Conservation (phyloP, 345 rosid species). For the Eucalyptus tenuipes region DNA sequence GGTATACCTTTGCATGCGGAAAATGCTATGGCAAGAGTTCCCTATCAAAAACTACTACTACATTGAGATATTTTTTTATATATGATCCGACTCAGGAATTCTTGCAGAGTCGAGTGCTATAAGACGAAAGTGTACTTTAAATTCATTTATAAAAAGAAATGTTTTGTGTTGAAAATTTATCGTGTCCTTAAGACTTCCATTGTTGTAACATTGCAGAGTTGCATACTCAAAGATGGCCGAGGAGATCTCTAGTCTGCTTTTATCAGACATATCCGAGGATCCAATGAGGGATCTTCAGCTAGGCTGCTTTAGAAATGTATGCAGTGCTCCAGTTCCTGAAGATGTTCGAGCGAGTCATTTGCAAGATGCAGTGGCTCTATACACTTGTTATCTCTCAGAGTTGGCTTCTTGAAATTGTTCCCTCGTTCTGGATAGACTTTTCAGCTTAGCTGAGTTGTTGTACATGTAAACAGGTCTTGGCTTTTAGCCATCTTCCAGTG, state of each 20-base stretch:
- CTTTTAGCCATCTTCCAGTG: background rate
- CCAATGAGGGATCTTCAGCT: constrained; percentile 52
- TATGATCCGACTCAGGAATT: background rate
- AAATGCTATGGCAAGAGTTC: background rate
- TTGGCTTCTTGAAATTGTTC: constrained; percentile 11
- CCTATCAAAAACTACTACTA: background rate
- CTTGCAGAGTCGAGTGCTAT: background rate
- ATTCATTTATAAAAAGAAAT: background rate
- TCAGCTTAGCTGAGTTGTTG: background rate
- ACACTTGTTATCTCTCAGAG: constrained; percentile 66
- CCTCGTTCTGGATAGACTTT: background rate
- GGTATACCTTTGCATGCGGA: background rate
- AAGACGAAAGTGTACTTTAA: background rate
- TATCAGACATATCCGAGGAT: constrained; percentile 30
- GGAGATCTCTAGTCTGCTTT: constrained; percentile 52
- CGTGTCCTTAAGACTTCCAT: background rate
- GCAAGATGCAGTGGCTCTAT: constrained; percentile 85
- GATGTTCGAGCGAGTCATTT: constrained; percentile 57
- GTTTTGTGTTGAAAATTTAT: background rate
- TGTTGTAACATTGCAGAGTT: constrained; percentile 30
- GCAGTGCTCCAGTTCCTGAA: constrained; percentile 64
- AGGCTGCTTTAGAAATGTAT: constrained; percentile 54
- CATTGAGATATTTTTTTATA: background rate
- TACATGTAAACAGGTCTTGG: background rate
- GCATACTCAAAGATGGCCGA: constrained; percentile 82